Evolutionary conservation across 768 basidiomycete genomes (phyloP).

Genomic region (Agaricus sinodeliciosus): DNA sequence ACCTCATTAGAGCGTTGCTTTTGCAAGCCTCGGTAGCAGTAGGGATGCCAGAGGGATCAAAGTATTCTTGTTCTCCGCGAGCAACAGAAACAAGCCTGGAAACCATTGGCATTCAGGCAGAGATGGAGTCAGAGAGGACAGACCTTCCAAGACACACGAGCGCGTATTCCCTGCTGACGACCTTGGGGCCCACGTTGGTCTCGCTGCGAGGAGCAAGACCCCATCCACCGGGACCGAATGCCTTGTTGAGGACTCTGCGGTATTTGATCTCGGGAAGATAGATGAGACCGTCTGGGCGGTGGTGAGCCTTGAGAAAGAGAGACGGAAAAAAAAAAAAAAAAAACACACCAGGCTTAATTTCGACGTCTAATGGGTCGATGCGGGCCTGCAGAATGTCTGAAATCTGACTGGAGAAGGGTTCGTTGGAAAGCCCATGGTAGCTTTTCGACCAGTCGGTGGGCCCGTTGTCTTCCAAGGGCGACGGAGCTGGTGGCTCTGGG

Average conservation of each 20-base stretch:
- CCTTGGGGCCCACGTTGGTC: constrained; percentile 80
- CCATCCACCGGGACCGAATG: constrained; percentile 97
- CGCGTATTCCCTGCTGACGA: constrained; percentile 92
- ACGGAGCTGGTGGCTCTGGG: neutral
- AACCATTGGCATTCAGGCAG: neutral
- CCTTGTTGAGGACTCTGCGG: constrained; percentile 82
- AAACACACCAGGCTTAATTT: constrained; percentile 85
- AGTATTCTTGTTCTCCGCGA: constrained; percentile 95
- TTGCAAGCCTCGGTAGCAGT: constrained; percentile 95
- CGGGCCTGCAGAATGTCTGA: constrained; percentile 70
- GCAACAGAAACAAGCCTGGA: constrained; percentile 82
- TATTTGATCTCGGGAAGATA: constrained; percentile 99
- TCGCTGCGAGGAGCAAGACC: constrained; percentile 91
- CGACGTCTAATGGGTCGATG: constrained; percentile 72
- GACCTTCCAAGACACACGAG: constrained; percentile 89
- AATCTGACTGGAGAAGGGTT: constrained; percentile 73
- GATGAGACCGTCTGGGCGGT: constrained; percentile 69
- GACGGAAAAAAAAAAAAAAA: neutral
- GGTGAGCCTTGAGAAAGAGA: neutral
- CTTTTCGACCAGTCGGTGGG: constrained; percentile 82
- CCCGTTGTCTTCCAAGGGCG: neutral
- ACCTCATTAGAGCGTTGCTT: constrained; percentile 95
- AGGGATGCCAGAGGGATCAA: constrained; percentile 83
- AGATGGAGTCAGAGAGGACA: constrained; percentile 18
- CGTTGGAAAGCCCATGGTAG: constrained; percentile 72